phyloP scores from a whole-genome alignment of 179 eudicot genomes.

The Kewa caespitosa region DNA sequence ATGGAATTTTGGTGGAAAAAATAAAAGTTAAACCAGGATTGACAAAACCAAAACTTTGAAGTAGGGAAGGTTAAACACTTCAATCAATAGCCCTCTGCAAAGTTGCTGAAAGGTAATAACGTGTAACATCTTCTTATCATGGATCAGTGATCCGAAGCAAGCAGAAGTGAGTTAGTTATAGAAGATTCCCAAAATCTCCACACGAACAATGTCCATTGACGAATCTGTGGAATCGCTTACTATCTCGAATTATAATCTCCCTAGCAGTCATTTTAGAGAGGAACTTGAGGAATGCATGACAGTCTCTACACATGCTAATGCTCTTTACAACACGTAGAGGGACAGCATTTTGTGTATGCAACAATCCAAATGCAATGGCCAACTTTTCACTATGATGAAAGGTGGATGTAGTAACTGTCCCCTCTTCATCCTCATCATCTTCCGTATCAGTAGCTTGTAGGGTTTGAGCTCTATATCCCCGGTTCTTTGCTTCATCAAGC shows the following conservation, averaged over 20 bases:
- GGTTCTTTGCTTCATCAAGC: conserved; percentile 37
- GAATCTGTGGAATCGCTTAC: conserved; percentile 68
- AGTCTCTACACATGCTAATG: conserved; percentile 60
- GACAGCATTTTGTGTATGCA: conserved; percentile 37
- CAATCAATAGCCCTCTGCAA: background rate
- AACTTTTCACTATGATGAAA: conserved; percentile 63
- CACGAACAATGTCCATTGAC: conserved; percentile 60
- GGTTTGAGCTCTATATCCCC: conserved; percentile 36
- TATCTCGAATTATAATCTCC: conserved; percentile 63
- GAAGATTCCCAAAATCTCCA: conserved; percentile 61
- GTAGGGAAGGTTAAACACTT: background rate
- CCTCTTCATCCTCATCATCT: conserved; percentile 24
- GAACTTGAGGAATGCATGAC: conserved; percentile 59
- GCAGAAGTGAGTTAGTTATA: conserved; percentile 16
- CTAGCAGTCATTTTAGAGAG: conserved; percentile 50
- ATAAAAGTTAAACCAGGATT: background rate
- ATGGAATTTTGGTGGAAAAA: background rate
- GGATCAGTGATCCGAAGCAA: background rate
- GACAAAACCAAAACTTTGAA: background rate
- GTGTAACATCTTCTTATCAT: background rate
- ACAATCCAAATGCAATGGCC: conserved; percentile 66
- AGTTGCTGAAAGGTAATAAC: background rate
- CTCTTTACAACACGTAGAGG: conserved; percentile 58
- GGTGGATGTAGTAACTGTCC: conserved; percentile 15
- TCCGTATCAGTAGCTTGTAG: conserved; percentile 32